These are phyloP conservation scores for Globisporangium abappressorium DNA, from an alignment of 352 stramenopile species.

Conservation along the genomic window DNA sequence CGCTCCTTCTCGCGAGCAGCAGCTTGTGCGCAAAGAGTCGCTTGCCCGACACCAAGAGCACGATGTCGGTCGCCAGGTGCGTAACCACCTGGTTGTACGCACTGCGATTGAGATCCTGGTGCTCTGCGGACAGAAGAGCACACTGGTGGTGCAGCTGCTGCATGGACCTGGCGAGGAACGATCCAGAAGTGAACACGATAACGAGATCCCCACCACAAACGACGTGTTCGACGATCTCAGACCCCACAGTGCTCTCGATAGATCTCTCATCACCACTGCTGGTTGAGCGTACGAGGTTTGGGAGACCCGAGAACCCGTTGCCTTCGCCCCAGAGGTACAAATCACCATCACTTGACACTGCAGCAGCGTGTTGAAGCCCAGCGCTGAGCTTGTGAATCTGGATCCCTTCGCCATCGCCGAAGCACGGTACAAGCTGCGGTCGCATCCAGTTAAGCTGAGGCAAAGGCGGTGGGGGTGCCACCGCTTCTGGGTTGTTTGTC, in stretches of 20 bases:
- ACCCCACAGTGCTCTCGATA: conserved; percentile 17
- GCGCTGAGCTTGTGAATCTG: conserved; percentile 67
- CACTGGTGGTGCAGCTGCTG: conserved; percentile 28
- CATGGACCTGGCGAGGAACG: conserved; percentile 48
- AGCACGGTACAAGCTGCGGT: conserved; percentile 42
- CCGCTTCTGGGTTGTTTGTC: background rate
- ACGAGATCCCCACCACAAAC: conserved; percentile 48
- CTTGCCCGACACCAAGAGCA: conserved; percentile 43
- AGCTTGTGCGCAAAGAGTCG: conserved; percentile 49
- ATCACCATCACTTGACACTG: conserved; percentile 82
- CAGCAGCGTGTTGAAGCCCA: conserved; percentile 84
- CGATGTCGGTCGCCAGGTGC: conserved; percentile 30
- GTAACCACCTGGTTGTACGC: background rate
- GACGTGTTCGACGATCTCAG: conserved; percentile 38
- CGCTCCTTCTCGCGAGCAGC: conserved; percentile 53
- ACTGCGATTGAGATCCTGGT: conserved; percentile 9
- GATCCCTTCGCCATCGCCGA: conserved; percentile 28
- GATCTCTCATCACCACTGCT: background rate
- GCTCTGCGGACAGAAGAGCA: background rate
- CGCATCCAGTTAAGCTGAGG: conserved; percentile 40
- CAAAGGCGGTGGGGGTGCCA: conserved; percentile 9
- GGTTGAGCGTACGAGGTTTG: conserved; percentile 15
- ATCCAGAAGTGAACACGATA: conserved; percentile 45
- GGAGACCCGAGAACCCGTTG: conserved; percentile 1
- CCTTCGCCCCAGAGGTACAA: conserved; percentile 89